Evolutionary conservation across 768 basidiomycete species (phyloP), one percentile per base, ranked within the genome.

Genomic region (Pholiota microspora): DNA sequence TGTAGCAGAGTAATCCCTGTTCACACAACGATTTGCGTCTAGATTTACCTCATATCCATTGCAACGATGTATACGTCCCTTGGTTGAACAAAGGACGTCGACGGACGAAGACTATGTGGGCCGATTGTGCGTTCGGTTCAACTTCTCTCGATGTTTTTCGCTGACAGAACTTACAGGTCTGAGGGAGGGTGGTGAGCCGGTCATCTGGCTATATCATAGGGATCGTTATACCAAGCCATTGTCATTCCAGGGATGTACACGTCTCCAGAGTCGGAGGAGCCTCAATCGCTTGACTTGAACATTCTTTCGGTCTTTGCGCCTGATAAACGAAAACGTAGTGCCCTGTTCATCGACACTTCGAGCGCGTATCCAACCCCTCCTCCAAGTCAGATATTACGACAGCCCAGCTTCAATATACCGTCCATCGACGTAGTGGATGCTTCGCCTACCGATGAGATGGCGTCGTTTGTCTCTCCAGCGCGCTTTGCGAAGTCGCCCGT

Each of bases 31-130:
- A 15, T 27, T 4, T 45, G 3, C 18, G 7, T 32, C 1, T 40
- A 76, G 77, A 78, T 56, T 66, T 79, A 3, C 64, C 71, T 1
- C 77, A 79, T 55, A 68, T 67, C 36, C 68, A 69, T 0, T 79
- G 77, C 51, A 77, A 79, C 53, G 63, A 73, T 6, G 71, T 76
- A 3, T 78, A 71, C 31, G 74, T 77, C 2, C 78, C 78, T 2
- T 79, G 76, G 76, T 59, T 73, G 0, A 75, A 73, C 27, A 78
- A 77, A 56, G 76, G 74, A 8, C 64, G 61, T 25, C 61, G 77
- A 9, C 60, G 66, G 35, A 73, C 72, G n/a, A 64, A 71, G 29
- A 64, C 71, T 8, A 55, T 55, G 18, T 65, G 67, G 67, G 72
- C 69, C 6, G 68, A 67, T 29, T 66, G 76, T 75, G 32, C 13